Percentiles rank a stretch among this genome's conserved stretches.
phyloP scores from a whole-genome alignment of 129 eudicot species.

The Helianthus annuus region DNA sequence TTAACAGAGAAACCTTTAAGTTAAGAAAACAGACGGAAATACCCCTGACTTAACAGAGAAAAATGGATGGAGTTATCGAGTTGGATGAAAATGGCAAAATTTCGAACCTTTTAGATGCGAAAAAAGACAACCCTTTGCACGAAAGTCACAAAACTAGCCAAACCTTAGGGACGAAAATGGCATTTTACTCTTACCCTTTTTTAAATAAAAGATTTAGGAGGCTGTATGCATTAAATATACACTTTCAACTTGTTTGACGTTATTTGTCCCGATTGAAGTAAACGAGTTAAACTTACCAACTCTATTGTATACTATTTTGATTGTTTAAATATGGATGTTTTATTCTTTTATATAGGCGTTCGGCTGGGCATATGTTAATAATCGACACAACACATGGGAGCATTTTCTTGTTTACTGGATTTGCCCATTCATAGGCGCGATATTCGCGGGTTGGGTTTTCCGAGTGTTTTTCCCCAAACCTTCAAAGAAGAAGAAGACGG shows the following conservation, averaged over 20 bases:
- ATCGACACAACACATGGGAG: slow-evolving; percentile 77
- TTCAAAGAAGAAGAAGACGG: slow-evolving; percentile 54
- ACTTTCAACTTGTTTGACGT: not conserved
- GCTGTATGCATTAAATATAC: too few species aligned
- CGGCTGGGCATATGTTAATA: slow-evolving; percentile 84
- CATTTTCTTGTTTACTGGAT: slow-evolving; percentile 86
- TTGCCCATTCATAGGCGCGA: slow-evolving; percentile 71
- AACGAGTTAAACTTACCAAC: not conserved
- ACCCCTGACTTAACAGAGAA: too few species aligned
- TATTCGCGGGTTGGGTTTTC: slow-evolving; percentile 73
- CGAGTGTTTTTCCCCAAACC: slow-evolving; percentile 62
- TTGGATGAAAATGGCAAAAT: too few species aligned
- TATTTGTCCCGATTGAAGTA: not conserved
- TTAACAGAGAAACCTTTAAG: too few species aligned
- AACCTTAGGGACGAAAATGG: too few species aligned
- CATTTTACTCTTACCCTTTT: too few species aligned
- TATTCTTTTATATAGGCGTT: slow-evolving; percentile 48
- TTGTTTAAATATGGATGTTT: not conserved
- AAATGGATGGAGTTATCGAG: too few species aligned
- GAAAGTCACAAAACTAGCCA: too few species aligned
- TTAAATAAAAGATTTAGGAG: too few species aligned
- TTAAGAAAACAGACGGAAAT: too few species aligned
- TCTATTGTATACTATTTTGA: not conserved
- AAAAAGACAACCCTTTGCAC: too few species aligned
- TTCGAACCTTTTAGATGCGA: too few species aligned